Percentiles rank a stretch among this genome's conserved stretches.
Conservation (phyloP, 2,329 filamentous ascomycete genomes). For the Colletotrichum tropicicola region DNA sequence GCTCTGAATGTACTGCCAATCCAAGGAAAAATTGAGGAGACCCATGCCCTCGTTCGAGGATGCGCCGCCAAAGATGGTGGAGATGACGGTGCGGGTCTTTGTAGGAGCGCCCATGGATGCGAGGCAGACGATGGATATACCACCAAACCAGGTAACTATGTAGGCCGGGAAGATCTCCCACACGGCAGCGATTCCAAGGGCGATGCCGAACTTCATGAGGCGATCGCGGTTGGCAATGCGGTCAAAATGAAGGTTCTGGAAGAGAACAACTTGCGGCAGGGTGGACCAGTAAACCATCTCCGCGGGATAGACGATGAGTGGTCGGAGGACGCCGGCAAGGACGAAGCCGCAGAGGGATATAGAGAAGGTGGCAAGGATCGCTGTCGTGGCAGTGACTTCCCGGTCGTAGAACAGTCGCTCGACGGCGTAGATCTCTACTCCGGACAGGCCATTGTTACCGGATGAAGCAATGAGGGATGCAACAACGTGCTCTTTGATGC, state of each 20-base stretch:
- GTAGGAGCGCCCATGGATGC: conserved; percentile 47
- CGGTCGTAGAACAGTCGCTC: conserved; percentile 33
- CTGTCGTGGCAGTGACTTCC: conserved; percentile 35
- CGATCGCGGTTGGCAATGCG: conserved; percentile 35
- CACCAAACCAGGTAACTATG: conserved; percentile 51
- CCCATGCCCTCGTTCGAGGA: conserved; percentile 47
- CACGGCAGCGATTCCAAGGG: conserved; percentile 43
- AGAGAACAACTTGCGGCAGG: conserved; percentile 42
- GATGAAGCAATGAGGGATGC: conserved; percentile 33
- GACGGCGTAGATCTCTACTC: conserved; percentile 34
- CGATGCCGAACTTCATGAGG: conserved; percentile 40
- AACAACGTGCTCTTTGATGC: conserved; percentile 34
- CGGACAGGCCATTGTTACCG: conserved; percentile 31
- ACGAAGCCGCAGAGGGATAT: conserved; percentile 41
- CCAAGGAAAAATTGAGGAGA: conserved; percentile 49
- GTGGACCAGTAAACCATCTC: conserved; percentile 45
- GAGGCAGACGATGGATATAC: conserved; percentile 54
- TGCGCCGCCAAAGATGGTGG: conserved; percentile 50
- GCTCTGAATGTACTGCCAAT: conserved; percentile 54
- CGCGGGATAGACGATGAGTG: conserved; percentile 41
- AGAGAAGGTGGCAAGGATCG: conserved; percentile 38
- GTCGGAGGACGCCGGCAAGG: conserved; percentile 37
- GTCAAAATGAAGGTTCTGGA: conserved; percentile 44
- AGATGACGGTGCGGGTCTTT: conserved; percentile 34
- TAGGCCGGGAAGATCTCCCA: conserved; percentile 59